Conservation (phyloP, 1,139 yeast genomes). For the Lodderomyces margitis region DNA sequence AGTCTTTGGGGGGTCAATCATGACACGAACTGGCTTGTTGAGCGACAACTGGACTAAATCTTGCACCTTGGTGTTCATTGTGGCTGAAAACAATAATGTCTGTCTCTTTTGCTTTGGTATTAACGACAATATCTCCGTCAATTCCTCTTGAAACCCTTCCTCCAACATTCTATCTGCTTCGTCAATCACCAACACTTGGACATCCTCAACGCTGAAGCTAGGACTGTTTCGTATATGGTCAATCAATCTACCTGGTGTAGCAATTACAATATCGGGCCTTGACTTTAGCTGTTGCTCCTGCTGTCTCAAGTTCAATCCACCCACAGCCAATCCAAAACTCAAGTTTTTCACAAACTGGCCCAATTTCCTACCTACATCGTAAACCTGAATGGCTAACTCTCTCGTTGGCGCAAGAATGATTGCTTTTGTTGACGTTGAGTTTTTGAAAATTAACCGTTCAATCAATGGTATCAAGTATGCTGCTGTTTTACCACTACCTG, state of each 20-base stretch:
- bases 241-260: conserved; percentile 96
- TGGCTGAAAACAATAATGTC: conserved; percentile 91
- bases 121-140: conserved; percentile 82
- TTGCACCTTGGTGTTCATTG: conserved; percentile 93
- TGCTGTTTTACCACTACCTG: conserved; percentile 99
- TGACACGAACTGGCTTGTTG: conserved; percentile 85
- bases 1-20: conserved; percentile 95
- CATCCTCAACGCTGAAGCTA: conserved; percentile 83
- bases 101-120: conserved; percentile 87
- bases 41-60: conserved; percentile 83
- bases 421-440: conserved; percentile 87
- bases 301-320: conserved; percentile 91
- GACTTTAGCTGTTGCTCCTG: conserved; percentile 92
- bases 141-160: conserved; percentile 95
- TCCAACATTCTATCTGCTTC: conserved; percentile 99
- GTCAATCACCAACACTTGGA: conserved; percentile 90
- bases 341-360: conserved; percentile 74
- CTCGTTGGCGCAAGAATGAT: conserved; percentile 92
- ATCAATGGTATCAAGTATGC: conserved; percentile 95
- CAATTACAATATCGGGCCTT: conserved; percentile 94
- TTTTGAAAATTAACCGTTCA: conserved; percentile 87
- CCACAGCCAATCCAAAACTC: conserved; percentile 90
- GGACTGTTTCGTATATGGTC: conserved; percentile 96
- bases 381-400: conserved; percentile 94
- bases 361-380: conserved; percentile 86